Percentiles rank a stretch among this genome's conserved stretches.
phyloP scores from a whole-genome alignment of 495 filamentous ascomycete species.

The Penicillium coffeae region DNA sequence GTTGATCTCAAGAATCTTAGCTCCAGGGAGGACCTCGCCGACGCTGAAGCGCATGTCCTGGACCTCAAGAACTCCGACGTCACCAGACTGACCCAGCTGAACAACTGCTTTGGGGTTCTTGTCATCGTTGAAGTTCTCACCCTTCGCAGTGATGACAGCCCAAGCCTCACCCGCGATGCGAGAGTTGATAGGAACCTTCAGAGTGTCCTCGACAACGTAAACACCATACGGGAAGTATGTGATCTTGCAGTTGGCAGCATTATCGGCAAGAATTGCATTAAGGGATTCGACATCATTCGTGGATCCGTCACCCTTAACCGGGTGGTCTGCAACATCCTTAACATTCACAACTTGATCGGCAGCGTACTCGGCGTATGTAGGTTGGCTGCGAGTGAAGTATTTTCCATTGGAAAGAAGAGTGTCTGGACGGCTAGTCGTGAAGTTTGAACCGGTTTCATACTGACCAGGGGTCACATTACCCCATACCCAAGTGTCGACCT shows the following conservation, averaged over 20 bases:
- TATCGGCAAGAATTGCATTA: constrained; percentile 40
- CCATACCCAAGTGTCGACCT: constrained; percentile 35
- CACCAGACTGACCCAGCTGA: constrained; percentile 46
- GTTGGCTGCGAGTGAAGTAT: constrained; percentile 24
- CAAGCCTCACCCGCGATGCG: constrained; percentile 49
- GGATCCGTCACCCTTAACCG: constrained; percentile 15
- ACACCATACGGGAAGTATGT: constrained; percentile 55
- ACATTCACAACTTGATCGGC: constrained; percentile 22
- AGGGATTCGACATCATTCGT: constrained; percentile 23
- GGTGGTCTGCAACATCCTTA: constrained; percentile 10
- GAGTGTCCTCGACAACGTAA: constrained; percentile 50
- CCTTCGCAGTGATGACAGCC: constrained; percentile 39
- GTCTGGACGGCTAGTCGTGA: constrained; percentile 16
- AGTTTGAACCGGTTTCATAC: constrained; percentile 23
- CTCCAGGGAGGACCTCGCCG: constrained; percentile 68
- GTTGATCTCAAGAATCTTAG: constrained; percentile 67
- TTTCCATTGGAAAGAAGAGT: constrained; percentile 19
- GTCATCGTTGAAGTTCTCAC: constrained; percentile 46
- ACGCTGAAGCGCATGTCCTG: constrained; percentile 50
- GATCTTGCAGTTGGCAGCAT: constrained; percentile 30
- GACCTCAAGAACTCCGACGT: constrained; percentile 51
- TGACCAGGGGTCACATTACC: constrained; percentile 28
- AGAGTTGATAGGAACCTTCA: constrained; percentile 46
- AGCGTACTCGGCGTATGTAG: constrained; percentile 47
- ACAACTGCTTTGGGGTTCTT: constrained; percentile 50